These are phyloP conservation scores for Boeremia lycopersici DNA, from an alignment of 2,329 filamentous ascomycete species.

Conservation along the genomic window DNA sequence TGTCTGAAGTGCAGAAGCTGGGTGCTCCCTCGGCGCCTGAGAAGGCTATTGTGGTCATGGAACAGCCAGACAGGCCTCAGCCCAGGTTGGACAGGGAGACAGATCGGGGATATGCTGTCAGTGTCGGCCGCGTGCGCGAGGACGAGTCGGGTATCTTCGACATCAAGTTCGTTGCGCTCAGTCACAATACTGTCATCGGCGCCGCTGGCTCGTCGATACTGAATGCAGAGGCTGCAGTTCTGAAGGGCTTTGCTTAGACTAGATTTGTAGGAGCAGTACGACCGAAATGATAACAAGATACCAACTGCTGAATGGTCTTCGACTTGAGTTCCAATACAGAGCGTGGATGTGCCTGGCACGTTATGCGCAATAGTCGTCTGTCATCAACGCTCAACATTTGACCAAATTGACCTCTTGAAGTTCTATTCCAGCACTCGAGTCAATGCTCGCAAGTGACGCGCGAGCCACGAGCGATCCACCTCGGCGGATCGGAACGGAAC, in stretches of 20 bases:
- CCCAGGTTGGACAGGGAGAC: constrained; percentile 88
- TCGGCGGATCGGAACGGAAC: no score
- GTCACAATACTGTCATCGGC: constrained; percentile 91
- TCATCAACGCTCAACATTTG: background rate
- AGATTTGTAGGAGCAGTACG: background rate
- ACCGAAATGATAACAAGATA: background rate
- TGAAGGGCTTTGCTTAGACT: constrained; percentile 75
- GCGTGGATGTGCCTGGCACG: no score
- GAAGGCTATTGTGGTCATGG: constrained; percentile 84
- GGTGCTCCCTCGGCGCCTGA: constrained; percentile 86
- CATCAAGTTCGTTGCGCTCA: constrained; percentile 91
- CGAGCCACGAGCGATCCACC: background rate
- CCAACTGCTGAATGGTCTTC: background rate
- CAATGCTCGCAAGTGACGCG: background rate
- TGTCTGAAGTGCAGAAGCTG: constrained; percentile 78
- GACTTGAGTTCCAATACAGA: no score
- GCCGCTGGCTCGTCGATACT: constrained; percentile 95
- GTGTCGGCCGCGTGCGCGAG: constrained; percentile 83
- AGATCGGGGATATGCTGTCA: constrained; percentile 85
- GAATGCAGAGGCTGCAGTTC: constrained; percentile 88
- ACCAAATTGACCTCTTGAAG: background rate
- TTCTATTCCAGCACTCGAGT: background rate
- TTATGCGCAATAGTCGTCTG: no score
- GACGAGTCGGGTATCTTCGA: constrained; percentile 91
- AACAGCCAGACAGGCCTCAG: constrained; percentile 88